Conservation (phyloP, 441 rosid genomes). For the Rhodomyrtus psidioides region DNA sequence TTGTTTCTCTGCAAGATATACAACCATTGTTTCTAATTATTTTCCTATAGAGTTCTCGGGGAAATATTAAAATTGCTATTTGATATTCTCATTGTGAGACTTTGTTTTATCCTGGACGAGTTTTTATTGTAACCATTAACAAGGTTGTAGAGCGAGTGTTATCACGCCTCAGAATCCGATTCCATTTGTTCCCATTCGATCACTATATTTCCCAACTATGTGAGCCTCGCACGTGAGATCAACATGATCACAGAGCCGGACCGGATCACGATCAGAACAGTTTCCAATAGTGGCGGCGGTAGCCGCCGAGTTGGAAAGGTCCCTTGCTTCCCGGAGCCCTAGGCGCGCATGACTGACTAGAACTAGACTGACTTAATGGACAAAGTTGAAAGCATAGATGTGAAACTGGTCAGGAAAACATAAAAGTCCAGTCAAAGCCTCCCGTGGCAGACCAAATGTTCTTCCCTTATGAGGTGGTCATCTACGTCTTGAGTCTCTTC, state of each 20-base stretch:
- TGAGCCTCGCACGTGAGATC: neutral
- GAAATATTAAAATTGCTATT: no score
- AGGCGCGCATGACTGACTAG: neutral
- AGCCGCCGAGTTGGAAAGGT: neutral
- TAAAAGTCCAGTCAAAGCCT: neutral
- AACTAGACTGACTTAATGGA: neutral
- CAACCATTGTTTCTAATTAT: no score
- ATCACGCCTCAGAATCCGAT: no score
- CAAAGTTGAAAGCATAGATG: neutral
- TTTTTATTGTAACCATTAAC: no score
- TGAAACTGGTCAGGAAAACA: neutral
- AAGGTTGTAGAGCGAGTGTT: no score
- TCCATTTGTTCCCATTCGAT: no score
- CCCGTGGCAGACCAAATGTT: neutral
- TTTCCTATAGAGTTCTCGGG: no score
- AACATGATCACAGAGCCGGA: neutral
- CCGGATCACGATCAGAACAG: neutral
- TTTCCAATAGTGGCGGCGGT: neutral
- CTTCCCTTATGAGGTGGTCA: neutral
- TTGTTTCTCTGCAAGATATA: no score
- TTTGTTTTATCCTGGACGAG: no score
- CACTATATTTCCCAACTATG: no score
- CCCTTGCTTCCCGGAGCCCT: neutral
- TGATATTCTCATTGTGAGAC: no score
- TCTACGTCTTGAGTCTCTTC: neutral